Conservation (phyloP, 768 basidiomycete genomes). For the Boletus pseudopeckii region DNA sequence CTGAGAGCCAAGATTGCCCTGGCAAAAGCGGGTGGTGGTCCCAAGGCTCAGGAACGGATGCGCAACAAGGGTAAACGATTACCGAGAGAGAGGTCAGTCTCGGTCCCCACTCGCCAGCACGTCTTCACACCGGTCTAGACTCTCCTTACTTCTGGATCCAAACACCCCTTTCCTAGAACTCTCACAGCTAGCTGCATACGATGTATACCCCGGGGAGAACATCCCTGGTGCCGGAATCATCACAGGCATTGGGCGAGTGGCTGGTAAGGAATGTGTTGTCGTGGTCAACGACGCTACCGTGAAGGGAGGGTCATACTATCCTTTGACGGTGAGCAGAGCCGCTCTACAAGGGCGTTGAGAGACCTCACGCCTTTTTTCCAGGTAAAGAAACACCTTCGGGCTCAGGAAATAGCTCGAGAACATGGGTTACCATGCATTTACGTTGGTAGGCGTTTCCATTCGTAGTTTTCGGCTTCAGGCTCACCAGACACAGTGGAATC, state of each 20-base stretch:
- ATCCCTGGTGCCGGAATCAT: slow-evolving; percentile 91
- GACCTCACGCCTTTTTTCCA: slow-evolving; percentile 23
- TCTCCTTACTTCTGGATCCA: slow-evolving; percentile 75
- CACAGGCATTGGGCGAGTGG: slow-evolving; percentile 77
- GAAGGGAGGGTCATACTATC: slow-evolving; percentile 91
- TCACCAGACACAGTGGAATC: slow-evolving; percentile 67
- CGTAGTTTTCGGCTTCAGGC: not conserved
- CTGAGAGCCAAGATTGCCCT: slow-evolving; percentile 56
- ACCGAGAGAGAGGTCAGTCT: slow-evolving; percentile 71
- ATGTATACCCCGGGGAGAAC: slow-evolving; percentile 70
- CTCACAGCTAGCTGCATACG: slow-evolving; percentile 81
- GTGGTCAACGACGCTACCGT: slow-evolving; percentile 95
- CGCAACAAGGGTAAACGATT: slow-evolving; percentile 74
- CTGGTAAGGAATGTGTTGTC: slow-evolving; percentile 80
- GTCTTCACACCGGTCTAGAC: slow-evolving; percentile 37
- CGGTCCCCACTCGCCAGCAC: not conserved
- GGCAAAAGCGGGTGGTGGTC: slow-evolving; percentile 69
- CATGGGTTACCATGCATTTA: slow-evolving; percentile 90
- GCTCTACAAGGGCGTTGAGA: not conserved
- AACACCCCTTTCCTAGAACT: slow-evolving; percentile 89
- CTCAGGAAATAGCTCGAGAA: slow-evolving; percentile 92
- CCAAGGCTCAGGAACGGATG: slow-evolving; percentile 73
- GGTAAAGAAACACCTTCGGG: slow-evolving; percentile 95
- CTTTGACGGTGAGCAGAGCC: slow-evolving; percentile 58
- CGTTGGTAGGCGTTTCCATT: slow-evolving; percentile 55